phyloP scores from a whole-genome alignment of 768 basidiomycete genomes.

The Phanerochaete carnosa region DNA sequence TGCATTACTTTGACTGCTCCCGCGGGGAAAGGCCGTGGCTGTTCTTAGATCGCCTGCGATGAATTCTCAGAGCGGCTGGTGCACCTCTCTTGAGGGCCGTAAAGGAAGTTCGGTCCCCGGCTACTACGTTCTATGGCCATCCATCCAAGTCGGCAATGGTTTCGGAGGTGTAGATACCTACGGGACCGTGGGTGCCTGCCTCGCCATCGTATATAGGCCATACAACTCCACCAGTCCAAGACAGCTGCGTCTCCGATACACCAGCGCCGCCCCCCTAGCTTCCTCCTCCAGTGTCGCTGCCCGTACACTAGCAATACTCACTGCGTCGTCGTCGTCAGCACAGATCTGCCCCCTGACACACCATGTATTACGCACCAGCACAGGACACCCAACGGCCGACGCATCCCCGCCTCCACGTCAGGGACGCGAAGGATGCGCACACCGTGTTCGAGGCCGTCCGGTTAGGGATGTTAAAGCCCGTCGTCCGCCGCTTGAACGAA shows the following conservation, averaged over 20 bases:
- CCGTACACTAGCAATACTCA: neutral
- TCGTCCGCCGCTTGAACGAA: slow-evolving; percentile 58
- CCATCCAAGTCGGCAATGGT: slow-evolving; percentile 16
- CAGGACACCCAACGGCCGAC: slow-evolving; percentile 58
- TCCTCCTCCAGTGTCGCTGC: neutral
- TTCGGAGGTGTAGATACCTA: slow-evolving; percentile 16
- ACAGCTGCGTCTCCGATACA: neutral
- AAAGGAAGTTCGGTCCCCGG: slow-evolving; percentile 11
- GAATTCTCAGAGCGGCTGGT: slow-evolving; percentile 20
- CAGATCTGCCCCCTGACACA: neutral
- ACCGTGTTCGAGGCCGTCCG: slow-evolving; percentile 64
- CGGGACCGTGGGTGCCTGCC: slow-evolving; percentile 23
- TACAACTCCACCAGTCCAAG: neutral
- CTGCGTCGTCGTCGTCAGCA: neutral
- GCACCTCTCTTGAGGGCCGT: slow-evolving; percentile 5
- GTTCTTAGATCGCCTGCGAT: slow-evolving; percentile 22
- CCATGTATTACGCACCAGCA: slow-evolving; percentile 34
- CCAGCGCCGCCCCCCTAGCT: neutral
- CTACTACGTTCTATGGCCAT: slow-evolving; percentile 5
- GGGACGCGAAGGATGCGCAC: slow-evolving; percentile 65
- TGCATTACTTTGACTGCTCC: slow-evolving; percentile 15
- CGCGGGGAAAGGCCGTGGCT: slow-evolving; percentile 22
- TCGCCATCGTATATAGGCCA: slow-evolving; percentile 18
- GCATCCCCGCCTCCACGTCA: slow-evolving; percentile 61
- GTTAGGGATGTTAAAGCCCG: slow-evolving; percentile 45